A percentile compares a stretch with the other conserved stretches of the same genome.
Conservation (phyloP, 2,329 filamentous ascomycete species). For the Diaporthe sp. region DNA sequence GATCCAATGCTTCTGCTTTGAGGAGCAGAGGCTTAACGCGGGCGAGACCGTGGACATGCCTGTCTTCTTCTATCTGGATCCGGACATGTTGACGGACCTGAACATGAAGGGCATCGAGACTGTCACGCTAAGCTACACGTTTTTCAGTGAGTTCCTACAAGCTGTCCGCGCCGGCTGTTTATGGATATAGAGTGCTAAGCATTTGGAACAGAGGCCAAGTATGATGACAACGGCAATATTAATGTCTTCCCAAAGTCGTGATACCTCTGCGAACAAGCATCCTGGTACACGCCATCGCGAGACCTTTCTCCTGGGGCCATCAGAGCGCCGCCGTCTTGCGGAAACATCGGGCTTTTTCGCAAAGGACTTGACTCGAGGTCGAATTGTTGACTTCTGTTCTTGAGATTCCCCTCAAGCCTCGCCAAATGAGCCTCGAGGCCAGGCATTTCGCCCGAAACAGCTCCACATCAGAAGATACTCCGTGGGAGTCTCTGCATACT, state of each 20-base stretch:
- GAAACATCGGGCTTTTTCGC: background rate
- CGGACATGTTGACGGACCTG: constrained; percentile 90
- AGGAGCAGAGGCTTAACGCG: constrained; percentile 93
- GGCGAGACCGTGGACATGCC: constrained; percentile 99
- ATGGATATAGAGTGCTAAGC: constrained; percentile 45
- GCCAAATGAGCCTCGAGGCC: background rate
- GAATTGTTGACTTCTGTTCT: background rate
- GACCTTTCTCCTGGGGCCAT: background rate
- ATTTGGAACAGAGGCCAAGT: constrained; percentile 74
- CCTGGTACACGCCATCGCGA: too few species aligned
- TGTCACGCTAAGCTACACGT: constrained; percentile 95
- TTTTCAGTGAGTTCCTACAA: constrained; percentile 82
- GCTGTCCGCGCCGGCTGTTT: background rate
- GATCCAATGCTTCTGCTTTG: constrained; percentile 99
- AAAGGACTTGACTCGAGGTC: background rate
- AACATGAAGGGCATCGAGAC: constrained; percentile 96
- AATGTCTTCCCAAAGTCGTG: constrained; percentile 45
- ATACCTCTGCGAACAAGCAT: constrained; percentile 28
- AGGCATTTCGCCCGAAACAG: background rate
- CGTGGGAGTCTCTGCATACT: background rate
- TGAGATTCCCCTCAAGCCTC: background rate
- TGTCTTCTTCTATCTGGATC: constrained; percentile 99
- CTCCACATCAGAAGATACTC: background rate
- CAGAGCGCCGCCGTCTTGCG: background rate
- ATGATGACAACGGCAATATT: constrained; percentile 82